A percentile compares a stretch with the other conserved stretches of the same genome.
phyloP scores from a whole-genome alignment of 2,329 filamentous ascomycete genomes.

The Pestalotiopsis sp. region DNA sequence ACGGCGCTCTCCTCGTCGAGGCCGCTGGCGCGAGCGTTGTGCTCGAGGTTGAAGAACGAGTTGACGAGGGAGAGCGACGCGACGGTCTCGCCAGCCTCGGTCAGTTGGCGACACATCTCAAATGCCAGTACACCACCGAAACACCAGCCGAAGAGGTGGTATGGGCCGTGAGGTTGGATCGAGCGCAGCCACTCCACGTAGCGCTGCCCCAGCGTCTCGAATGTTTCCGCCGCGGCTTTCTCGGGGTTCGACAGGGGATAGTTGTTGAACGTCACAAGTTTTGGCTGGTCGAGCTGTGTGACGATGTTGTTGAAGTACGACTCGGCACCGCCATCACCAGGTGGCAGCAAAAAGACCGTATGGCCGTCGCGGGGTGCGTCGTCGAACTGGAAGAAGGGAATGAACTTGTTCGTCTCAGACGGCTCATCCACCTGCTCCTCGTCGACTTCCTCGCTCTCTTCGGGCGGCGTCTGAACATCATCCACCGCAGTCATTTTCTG shows the following conservation, averaged over 20 bases:
- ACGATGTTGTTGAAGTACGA: conserved; percentile 3
- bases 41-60: neutral
- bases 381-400: neutral
- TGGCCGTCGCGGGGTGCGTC: neutral
- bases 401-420: neutral
- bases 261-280: conserved; percentile 2
- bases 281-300: neutral
- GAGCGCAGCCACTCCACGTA: neutral
- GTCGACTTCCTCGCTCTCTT: neutral
- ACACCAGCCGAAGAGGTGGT: neutral
- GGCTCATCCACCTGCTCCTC: neutral
- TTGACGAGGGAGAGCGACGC: neutral
- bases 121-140: neutral
- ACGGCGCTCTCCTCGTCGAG: neutral
- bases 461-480: neutral
- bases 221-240: neutral
- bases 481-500: neutral
- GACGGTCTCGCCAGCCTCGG: neutral
- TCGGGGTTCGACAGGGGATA: neutral
- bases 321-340: neutral
- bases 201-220: neutral
- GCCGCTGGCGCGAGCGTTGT: neutral
- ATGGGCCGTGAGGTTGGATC: neutral
- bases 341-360: neutral
- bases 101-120: neutral